Evolutionary conservation across 805 yeast genomes (phyloP).

Genomic region (Ogataea pilisensis): DNA sequence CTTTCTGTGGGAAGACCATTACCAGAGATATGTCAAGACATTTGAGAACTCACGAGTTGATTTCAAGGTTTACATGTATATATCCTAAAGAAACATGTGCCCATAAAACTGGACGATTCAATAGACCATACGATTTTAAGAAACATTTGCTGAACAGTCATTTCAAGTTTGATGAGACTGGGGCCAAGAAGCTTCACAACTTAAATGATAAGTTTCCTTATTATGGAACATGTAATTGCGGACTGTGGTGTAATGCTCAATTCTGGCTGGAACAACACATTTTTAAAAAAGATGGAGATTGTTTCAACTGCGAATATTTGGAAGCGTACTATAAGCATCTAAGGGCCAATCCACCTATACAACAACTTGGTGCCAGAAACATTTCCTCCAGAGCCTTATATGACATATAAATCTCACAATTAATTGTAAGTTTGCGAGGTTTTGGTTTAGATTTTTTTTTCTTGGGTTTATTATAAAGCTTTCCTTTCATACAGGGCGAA

Average conservation of each 20-base stretch:
- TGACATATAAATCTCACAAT: too few relatives aligned
- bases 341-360: conserved; percentile 16
- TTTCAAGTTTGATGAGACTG: conserved; percentile 48
- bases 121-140: conserved; percentile 65
- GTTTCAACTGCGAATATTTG: conserved; percentile 15
- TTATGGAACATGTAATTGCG: conserved; percentile 54
- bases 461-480: too few relatives aligned
- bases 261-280: conserved; percentile 58
- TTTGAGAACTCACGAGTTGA: conserved; percentile 55
- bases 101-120: conserved; percentile 59
- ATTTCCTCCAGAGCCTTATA: too few relatives aligned
- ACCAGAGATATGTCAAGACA: conserved; percentile 61
- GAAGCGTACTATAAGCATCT: conserved; percentile 9
- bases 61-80: conserved; percentile 53
- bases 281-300: conserved; percentile 27
- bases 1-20: conserved; percentile 49
- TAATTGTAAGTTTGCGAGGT: too few relatives aligned
- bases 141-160: conserved; percentile 61
- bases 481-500: too few relatives aligned
- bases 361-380: conserved; percentile 14
- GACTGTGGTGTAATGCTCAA: conserved; percentile 41
- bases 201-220: conserved; percentile 48
- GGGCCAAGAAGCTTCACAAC: conserved; percentile 42
- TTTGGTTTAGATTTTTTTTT: too few relatives aligned
- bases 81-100: conserved; percentile 52